phyloP scores from a whole-genome alignment of 208 protist species.

The Crithidia sp. region DNA sequence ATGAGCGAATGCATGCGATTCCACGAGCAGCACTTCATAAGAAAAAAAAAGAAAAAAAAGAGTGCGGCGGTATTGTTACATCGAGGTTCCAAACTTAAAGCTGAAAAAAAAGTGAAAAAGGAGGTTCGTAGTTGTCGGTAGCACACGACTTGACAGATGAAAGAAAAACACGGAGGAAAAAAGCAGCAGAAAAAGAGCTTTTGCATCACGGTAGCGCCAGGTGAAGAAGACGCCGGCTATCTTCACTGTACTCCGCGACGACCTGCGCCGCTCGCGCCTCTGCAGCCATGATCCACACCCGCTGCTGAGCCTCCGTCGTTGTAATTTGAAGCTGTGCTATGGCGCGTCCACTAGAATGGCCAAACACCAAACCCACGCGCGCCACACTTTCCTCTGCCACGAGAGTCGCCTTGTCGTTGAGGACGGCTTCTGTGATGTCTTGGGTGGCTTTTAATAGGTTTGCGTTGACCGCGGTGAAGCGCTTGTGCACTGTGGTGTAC shows the following conservation, averaged over 20 bases:
- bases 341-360: neutral
- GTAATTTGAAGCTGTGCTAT: neutral
- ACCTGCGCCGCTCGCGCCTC: neutral
- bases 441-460: slow-evolving; percentile 7
- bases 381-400: slow-evolving; percentile 22
- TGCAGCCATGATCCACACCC: neutral
- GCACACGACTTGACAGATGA: neutral
- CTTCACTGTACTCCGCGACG: neutral
- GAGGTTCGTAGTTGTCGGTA: neutral
- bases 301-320: neutral
- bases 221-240: neutral
- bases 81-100: neutral
- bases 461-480: slow-evolving; percentile 23
- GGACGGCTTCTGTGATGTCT: neutral
- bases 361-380: neutral
- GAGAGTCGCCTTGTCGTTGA: slow-evolving; percentile 17
- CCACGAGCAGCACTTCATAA: no score
- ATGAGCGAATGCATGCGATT: no score
- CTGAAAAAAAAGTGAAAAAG: slow-evolving; percentile 30
- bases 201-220: no score
- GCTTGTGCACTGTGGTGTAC: slow-evolving; percentile 27
- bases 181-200: no score
- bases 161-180: neutral
- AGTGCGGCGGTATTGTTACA: neutral
- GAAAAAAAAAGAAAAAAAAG: no score